phyloP scores from a whole-genome alignment of 2,329 filamentous ascomycete species.

The Fusarium sp. region DNA sequence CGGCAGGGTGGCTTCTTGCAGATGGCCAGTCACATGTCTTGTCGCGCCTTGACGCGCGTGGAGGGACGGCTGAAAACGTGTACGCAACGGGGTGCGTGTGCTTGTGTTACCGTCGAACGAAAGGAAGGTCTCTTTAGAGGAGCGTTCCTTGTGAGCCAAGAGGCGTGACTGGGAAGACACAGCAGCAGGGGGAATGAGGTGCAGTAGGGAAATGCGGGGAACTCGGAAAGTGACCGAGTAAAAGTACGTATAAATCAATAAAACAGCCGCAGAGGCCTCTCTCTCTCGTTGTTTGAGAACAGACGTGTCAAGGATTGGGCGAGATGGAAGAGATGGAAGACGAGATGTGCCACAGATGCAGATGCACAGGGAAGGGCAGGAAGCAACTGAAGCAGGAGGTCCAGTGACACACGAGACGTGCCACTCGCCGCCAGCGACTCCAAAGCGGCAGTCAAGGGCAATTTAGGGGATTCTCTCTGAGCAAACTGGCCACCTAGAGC shows the following conservation, averaged over 20 bases:
- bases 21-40: background rate
- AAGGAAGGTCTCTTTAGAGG: background rate
- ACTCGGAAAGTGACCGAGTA: slow-evolving; percentile 34
- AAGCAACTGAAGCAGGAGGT: slow-evolving; percentile 5
- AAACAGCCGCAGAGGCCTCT: slow-evolving; percentile 2
- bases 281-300: slow-evolving; percentile 16
- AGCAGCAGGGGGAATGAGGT: background rate
- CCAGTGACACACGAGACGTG: slow-evolving; percentile 3
- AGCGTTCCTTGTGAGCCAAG: background rate
- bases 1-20: background rate
- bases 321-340: slow-evolving; percentile 4
- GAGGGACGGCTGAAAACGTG: background rate
- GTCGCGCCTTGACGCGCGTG: background rate
- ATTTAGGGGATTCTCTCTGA: slow-evolving; percentile 8
- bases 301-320: slow-evolving; percentile 2
- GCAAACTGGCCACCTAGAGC: slow-evolving; percentile 19
- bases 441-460: background rate
- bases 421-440: slow-evolving; percentile 8
- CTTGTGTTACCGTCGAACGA: background rate
- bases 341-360: slow-evolving; percentile 18
- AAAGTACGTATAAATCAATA: background rate
- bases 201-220: slow-evolving; percentile 11
- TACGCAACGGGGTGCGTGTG: background rate
- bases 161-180: background rate
- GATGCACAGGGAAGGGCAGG: slow-evolving; percentile 9